phyloP scores from a whole-genome alignment of 2,329 filamentous ascomycete species.

The Claviceps paspali region DNA sequence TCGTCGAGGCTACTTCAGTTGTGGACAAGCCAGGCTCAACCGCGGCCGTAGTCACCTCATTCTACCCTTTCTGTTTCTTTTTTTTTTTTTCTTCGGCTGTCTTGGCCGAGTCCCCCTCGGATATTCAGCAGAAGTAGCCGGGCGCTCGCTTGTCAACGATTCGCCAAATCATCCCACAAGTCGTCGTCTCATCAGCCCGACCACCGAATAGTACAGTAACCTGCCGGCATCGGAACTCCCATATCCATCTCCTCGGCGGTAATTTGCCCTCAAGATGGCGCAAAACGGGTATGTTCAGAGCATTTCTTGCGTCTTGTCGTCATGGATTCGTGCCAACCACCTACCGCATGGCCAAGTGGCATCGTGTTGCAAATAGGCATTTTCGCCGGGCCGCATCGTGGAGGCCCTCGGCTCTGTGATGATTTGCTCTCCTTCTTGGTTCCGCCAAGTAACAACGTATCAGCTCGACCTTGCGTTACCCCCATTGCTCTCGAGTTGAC shows the following conservation, averaged over 20 bases:
- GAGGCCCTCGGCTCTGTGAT: background rate
- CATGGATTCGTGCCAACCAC: background rate
- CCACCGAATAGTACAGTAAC: too few species aligned
- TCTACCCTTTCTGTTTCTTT: background rate
- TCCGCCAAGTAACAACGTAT: background rate
- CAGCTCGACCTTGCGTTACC: background rate
- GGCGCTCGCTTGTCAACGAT: background rate
- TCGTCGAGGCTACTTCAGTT: background rate
- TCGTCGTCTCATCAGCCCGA: background rate
- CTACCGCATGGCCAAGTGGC: background rate
- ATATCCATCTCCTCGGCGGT: background rate
- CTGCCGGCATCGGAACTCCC: background rate
- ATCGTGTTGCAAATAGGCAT: background rate
- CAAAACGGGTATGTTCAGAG: constrained; percentile 15
- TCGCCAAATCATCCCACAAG: background rate
- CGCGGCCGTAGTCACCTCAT: background rate
- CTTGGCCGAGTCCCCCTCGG: background rate
- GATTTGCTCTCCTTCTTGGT: background rate
- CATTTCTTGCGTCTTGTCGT: background rate
- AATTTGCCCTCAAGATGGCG: constrained; percentile 15
- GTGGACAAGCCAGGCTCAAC: background rate
- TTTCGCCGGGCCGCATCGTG: too few species aligned
- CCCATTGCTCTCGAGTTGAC: too few species aligned
- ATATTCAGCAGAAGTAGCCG: too few species aligned
- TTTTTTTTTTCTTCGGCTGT: background rate